Evolutionary conservation across 805 yeast species (phyloP), one percentile per base, ranked within the genome.

Genomic region (Saccharomyces paradoxus): DNA sequence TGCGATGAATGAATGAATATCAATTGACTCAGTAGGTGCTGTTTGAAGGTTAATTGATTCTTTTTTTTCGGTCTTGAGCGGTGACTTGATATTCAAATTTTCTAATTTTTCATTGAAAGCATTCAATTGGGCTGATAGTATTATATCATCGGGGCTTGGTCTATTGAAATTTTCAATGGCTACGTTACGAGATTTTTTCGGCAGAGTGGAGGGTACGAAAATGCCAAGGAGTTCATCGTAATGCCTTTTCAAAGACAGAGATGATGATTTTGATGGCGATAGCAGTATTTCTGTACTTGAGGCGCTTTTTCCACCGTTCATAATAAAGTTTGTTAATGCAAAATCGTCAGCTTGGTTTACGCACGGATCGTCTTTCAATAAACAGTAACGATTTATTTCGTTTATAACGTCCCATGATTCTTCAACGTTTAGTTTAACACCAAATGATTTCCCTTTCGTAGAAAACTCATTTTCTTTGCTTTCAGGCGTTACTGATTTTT

Each of bases 61-160:
- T 10, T 3, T 24, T 41, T 12, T 44, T 41, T 17, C 24, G 44
- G 24, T 30, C 41, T 13, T 46, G 46, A 2, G 54, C 26, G 1
- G 44, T 28, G 31, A 58, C 28, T 10, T 47, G 48, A 3, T 53
- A 32, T 9, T 58, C 32, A 4, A 37, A 12, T 59, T 52, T 14
- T 71, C 64, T 2, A 53, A 53, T 2, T 71, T 69, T 24, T 70
- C 66, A 17, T 72, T 71, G 52, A 80, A 70, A 0, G 80, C 79
- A 9, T 63, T 58, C 3, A 72, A 71, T 67, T 87, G 94, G 0
- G 89, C 89, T 46, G 72, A 68, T 51, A 80, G 63, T 2, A 86
- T 77, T 50, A 76, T 68, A 63, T 89, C 96, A 71, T 91, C 97
- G 4, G 97, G 97, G 60, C 96, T 86, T 14, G 90, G 90, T 57